A percentile compares a stretch with the other conserved stretches of the same genome.
Evolutionary conservation across 108 stramenopile species (phyloP).

Genomic region (Nannochloropsis salina): DNA sequence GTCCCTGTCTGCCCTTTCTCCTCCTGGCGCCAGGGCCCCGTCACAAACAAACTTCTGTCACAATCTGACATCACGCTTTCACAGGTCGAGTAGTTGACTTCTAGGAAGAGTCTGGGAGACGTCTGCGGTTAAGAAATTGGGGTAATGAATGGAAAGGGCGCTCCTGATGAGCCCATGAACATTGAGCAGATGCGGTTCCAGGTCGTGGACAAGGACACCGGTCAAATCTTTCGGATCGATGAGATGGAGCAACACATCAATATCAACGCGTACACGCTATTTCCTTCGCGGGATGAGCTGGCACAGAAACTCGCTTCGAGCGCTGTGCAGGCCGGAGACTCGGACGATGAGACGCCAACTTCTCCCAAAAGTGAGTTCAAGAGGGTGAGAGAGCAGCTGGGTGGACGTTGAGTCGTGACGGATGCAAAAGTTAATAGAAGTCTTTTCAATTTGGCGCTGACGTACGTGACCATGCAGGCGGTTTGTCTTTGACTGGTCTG

Average conservation of each 20-base stretch:
- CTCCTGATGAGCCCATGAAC: background rate
- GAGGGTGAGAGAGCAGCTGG: conserved; percentile 48
- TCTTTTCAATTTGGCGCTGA: too few relatives aligned
- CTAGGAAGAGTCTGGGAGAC: too few relatives aligned
- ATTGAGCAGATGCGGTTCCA: conserved; percentile 21
- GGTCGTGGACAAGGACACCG: conserved; percentile 31
- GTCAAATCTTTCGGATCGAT: conserved; percentile 23
- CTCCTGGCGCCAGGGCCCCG: too few relatives aligned
- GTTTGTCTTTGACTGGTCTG: background rate
- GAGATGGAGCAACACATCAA: conserved; percentile 21
- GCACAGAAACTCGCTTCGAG: background rate
- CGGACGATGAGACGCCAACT: conserved; percentile 13
- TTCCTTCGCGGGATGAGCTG: conserved; percentile 11
- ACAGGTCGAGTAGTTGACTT: too few relatives aligned
- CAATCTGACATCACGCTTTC: too few relatives aligned
- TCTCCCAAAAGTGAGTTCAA: conserved; percentile 43
- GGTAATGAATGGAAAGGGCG: background rate
- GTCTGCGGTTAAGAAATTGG: background rate
- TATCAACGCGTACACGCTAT: background rate
- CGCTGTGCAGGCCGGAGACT: background rate
- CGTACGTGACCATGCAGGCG: background rate
- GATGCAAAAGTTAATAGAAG: background rate
- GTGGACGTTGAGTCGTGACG: conserved; percentile 33
- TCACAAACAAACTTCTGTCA: too few relatives aligned
- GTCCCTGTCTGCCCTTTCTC: too few relatives aligned